These are phyloP conservation scores for Solanum habrochaites DNA, from an alignment of 257 asterid genomes.

Conservation along the genomic window DNA sequence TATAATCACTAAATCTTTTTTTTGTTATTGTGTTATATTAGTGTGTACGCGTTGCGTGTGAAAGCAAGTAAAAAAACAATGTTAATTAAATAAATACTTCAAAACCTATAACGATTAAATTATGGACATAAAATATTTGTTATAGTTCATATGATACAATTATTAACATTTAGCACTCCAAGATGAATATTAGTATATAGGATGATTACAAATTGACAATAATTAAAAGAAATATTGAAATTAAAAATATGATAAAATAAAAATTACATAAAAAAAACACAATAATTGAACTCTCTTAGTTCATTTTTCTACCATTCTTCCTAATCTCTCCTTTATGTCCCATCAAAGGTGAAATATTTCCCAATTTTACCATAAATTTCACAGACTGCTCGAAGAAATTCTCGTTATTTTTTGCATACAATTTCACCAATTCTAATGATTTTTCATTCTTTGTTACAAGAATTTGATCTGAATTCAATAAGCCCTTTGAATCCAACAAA, in stretches of 20 bases:
- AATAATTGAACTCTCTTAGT: not conserved
- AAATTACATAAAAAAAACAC: not conserved
- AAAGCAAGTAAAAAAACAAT: too few relatives aligned
- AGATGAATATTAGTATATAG: not conserved
- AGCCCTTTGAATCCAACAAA: constrained; percentile 51
- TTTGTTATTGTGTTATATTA: too few relatives aligned
- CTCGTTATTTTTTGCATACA: constrained; percentile 35
- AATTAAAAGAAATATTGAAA: not conserved
- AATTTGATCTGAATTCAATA: constrained; percentile 60
- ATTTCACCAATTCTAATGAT: constrained; percentile 51
- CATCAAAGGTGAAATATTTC: constrained; percentile 64
- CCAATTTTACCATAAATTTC: constrained; percentile 58
- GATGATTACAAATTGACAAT: not conserved
- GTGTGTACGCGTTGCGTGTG: too few relatives aligned
- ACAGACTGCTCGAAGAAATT: constrained; percentile 63
- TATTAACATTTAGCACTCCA: not conserved
- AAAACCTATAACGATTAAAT: too few relatives aligned
- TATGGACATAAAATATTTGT: not conserved
- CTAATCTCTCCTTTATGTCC: constrained; percentile 62
- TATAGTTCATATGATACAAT: not conserved
- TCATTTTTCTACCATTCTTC: constrained; percentile 54
- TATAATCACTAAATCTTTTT: too few relatives aligned
- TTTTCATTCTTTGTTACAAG: constrained; percentile 53
- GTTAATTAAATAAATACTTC: too few relatives aligned
- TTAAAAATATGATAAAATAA: not conserved